Base-by-base conservation (phyloP, 2,329 filamentous ascomycete species). In the Diaporthe sp. region DNA sequence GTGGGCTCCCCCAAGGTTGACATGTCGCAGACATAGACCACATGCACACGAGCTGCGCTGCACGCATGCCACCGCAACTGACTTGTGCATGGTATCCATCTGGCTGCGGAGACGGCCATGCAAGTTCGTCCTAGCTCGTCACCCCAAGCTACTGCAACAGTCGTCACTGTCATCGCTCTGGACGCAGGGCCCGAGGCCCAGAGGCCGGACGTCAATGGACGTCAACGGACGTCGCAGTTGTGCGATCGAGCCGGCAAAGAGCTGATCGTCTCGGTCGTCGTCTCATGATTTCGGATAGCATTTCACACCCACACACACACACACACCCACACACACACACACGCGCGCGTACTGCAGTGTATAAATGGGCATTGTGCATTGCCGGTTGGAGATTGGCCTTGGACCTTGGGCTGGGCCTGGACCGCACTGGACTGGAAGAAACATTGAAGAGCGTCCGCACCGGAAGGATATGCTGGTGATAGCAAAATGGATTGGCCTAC, bases 91-190 rank as follows among this genome's bases (percentile, higher is more conserved):
- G 59, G 44, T 37, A 39, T 53, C 63, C 63, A 66, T 66, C 63
- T 51, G 63, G 63, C 47, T 68, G 63, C 47, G 63, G 63, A 68
- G 63, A 68, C n/a, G 63, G 47, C 63, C 63, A 68, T 68, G 63
- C 63, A 68, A 68, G 63, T 68, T 68, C 47, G 63, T 68, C 63
- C 63, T 68, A 53, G 63, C 47, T 68, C 63, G 32, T 68, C 63
- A 68, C 63, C 63, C 19, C 32, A 68, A 68, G 63, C 63, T 68
- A 68, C 63, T 68, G 63, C 63, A 68, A 27, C 47, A 68, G 63
- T 53, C 63, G 47, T 68, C 63, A 68, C 63, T 68, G 44, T 68
- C 63, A 68, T 68, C 63, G 63, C 63, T 68, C 32, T 51, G 63
- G 32, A 39, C 25, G 47, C 63, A 68, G 63, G 61, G 63, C 63